Evolutionary conservation across 495 filamentous ascomycete genomes (phyloP).

Genomic region (Usnea hakonensis): DNA sequence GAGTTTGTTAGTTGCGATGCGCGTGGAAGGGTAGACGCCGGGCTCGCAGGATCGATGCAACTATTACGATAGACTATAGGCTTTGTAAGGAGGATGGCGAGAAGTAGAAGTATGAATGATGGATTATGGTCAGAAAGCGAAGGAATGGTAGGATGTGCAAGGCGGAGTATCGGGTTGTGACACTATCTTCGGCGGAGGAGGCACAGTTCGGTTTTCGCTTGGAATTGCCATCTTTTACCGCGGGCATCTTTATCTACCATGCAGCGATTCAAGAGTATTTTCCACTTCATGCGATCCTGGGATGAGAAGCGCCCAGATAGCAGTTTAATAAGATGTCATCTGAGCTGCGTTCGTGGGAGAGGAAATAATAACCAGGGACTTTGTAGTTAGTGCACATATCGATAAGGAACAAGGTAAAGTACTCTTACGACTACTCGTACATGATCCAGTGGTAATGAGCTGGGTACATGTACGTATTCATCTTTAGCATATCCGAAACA

Average conservation of each 20-base stretch:
- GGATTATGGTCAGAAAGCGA: not conserved
- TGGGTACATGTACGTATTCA: too few relatives aligned
- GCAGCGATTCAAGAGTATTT: too few relatives aligned
- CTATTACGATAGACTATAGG: not conserved
- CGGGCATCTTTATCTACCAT: too few relatives aligned
- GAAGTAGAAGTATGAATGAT: not conserved
- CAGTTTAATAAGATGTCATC: too few relatives aligned
- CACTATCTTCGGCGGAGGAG: not conserved
- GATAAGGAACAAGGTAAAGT: too few relatives aligned
- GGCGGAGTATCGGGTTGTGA: not conserved
- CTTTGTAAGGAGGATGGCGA: not conserved
- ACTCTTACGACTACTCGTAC: too few relatives aligned
- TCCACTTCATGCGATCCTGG: not conserved
- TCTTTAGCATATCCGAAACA: too few relatives aligned
- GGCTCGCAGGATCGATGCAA: not conserved
- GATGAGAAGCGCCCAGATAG: not conserved
- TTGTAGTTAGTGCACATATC: too few relatives aligned
- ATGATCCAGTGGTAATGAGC: too few relatives aligned
- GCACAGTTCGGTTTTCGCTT: slow-evolving; percentile 4
- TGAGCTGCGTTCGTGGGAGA: too few relatives aligned
- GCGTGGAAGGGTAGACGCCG: not conserved
- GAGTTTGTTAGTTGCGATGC: not conserved
- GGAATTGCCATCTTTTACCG: not conserved
- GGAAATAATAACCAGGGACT: too few relatives aligned
- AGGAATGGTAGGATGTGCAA: not conserved